phyloP scores from a whole-genome alignment of 2,329 filamentous ascomycete genomes.

The Aspergillus calidoustus region DNA sequence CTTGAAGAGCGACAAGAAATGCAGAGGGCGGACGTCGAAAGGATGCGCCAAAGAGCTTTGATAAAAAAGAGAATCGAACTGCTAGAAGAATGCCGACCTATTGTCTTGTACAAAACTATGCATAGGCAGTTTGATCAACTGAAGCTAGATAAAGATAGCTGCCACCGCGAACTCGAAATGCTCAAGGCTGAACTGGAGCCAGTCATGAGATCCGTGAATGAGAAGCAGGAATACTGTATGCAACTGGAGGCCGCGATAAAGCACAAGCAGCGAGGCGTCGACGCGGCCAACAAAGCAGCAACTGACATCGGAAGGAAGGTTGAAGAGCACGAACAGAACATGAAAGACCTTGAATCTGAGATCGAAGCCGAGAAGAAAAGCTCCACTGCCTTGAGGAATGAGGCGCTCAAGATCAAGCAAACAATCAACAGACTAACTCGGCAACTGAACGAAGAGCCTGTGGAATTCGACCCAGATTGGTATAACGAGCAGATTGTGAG shows the following conservation, averaged over 20 bases:
- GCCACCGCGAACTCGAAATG: slow-evolving; percentile 61
- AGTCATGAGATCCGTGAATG: slow-evolving; percentile 68
- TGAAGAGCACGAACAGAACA: slow-evolving; percentile 42
- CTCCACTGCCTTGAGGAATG: slow-evolving; percentile 57
- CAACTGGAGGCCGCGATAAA: slow-evolving; percentile 61
- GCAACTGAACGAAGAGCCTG: slow-evolving; percentile 64
- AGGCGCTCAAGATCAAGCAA: slow-evolving; percentile 56
- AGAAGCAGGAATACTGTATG: slow-evolving; percentile 68
- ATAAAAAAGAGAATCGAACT: slow-evolving; percentile 68
- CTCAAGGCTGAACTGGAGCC: slow-evolving; percentile 70
- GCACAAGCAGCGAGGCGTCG: slow-evolving; percentile 60
- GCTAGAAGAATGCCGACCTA: slow-evolving; percentile 67
- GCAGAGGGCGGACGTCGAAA: slow-evolving; percentile 80
- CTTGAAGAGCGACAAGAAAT: slow-evolving; percentile 74
- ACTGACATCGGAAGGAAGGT: slow-evolving; percentile 47
- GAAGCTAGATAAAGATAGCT: slow-evolving; percentile 60
- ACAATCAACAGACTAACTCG: slow-evolving; percentile 68
- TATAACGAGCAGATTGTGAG: slow-evolving; percentile 76
- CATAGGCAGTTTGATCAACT: slow-evolving; percentile 54
- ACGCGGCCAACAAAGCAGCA: slow-evolving; percentile 57
- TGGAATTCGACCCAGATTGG: slow-evolving; percentile 69
- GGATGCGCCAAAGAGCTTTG: slow-evolving; percentile 74
- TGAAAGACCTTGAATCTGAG: slow-evolving; percentile 43
- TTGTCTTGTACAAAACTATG: slow-evolving; percentile 67
- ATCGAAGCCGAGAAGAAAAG: slow-evolving; percentile 58